Conservation (phyloP, 495 filamentous ascomycete genomes). For the Recurvomyces mirabilis region DNA sequence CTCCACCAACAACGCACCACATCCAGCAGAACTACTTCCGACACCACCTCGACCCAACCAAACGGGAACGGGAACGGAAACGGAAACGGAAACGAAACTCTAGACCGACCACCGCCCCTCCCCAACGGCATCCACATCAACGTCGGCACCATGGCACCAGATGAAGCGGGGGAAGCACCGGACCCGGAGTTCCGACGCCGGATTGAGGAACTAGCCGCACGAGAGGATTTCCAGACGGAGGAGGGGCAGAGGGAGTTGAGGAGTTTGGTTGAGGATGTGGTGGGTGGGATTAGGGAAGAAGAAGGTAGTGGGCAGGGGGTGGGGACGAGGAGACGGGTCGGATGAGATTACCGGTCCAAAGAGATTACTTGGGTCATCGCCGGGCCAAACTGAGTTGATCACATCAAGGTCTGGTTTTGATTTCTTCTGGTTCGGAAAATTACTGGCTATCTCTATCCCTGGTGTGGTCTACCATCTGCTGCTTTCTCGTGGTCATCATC, state of each 20-base stretch:
- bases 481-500: no score
- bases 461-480: no score
- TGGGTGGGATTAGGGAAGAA: constrained; percentile 23
- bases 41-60: not conserved
- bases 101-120: constrained; percentile 30
- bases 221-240: constrained; percentile 34
- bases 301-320: constrained; percentile 1
- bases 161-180: constrained; percentile 26
- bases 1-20: constrained; percentile 8
- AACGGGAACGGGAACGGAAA: not conserved
- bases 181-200: constrained; percentile 35
- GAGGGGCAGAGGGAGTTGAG: constrained; percentile 33
- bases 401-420: no score
- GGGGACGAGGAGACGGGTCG: constrained; percentile 7
- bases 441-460: no score
- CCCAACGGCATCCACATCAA: constrained; percentile 29
- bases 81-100: constrained; percentile 4
- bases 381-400: no score
- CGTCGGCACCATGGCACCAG: constrained; percentile 27
- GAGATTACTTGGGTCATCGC: not conserved
- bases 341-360: not conserved
- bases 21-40: constrained; percentile 1
- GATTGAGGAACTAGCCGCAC: constrained; percentile 35
- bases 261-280: constrained; percentile 32
- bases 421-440: no score